phyloP scores from a whole-genome alignment of 345 rosid species.

The Populus deltoides region DNA sequence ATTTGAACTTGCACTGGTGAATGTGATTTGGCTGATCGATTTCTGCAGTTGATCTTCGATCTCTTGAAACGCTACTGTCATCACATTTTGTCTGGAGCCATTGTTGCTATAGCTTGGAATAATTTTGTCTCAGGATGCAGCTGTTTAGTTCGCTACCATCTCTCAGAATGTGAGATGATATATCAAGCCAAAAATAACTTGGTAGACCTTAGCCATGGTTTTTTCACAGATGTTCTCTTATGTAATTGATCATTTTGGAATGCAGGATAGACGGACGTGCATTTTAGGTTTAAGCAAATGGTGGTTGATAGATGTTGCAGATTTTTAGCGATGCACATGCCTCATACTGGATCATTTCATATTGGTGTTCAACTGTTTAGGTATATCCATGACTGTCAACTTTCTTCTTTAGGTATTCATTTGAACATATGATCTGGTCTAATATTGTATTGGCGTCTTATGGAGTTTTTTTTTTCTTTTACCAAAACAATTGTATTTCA shows the following conservation, averaged over 20 bases:
- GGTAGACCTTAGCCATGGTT: background rate
- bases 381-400: too few species aligned
- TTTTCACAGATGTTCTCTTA: background rate
- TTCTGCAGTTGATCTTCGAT: background rate
- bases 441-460: too few species aligned
- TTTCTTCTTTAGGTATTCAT: too few species aligned
- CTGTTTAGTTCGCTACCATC: background rate
- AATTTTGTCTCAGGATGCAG: background rate
- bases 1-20: background rate
- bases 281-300: too few species aligned
- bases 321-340: background rate
- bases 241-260: background rate
- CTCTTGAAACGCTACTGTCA: background rate
- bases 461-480: too few species aligned
- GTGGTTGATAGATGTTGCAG: background rate
- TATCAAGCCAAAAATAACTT: background rate
- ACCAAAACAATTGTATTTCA: too few species aligned
- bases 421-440: too few species aligned
- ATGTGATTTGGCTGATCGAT: background rate
- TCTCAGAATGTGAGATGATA: background rate
- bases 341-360: background rate
- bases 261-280: background rate
- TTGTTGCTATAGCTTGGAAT: background rate
- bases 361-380: too few species aligned
- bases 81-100: background rate